A percentile compares a stretch with the other conserved stretches of the same genome.
Conservation (phyloP, 306 rosid species). For the Pyrus betulifolia region DNA sequence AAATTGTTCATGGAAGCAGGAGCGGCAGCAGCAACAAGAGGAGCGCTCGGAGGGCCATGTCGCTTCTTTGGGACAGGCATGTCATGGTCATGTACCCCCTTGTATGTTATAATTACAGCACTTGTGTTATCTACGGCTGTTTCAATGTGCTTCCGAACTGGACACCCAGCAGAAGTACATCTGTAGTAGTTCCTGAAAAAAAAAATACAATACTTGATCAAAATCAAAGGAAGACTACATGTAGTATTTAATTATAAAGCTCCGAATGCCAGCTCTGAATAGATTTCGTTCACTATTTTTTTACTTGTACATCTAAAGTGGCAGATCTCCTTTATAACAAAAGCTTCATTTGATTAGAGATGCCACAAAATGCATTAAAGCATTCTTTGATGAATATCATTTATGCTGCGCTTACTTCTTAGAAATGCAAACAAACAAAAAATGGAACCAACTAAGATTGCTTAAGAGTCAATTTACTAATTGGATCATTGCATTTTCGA, state of each 20-base stretch:
- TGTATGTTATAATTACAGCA: constrained; percentile 76
- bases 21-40: constrained; percentile 74
- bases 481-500: not conserved
- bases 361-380: not conserved
- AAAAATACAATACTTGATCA: constrained; percentile 12
- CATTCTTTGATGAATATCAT: not conserved
- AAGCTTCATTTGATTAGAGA: not conserved
- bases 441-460: not conserved
- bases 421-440: not conserved
- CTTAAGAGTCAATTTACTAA: not conserved
- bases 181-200: constrained; percentile 87
- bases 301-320: not conserved
- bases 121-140: constrained; percentile 58
- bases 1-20: constrained; percentile 61
- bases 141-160: constrained; percentile 92
- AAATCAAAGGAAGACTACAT: constrained; percentile 2
- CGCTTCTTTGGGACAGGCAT: constrained; percentile 94
- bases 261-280: not conserved
- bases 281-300: not conserved
- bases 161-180: constrained; percentile 99
- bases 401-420: not conserved
- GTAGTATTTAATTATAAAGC: not conserved
- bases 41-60: constrained; percentile 79
- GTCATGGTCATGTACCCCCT: constrained; percentile 91
- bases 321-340: not conserved